Conservation (phyloP, 495 filamentous ascomycete genomes). For the Tetracladium setigerum region DNA sequence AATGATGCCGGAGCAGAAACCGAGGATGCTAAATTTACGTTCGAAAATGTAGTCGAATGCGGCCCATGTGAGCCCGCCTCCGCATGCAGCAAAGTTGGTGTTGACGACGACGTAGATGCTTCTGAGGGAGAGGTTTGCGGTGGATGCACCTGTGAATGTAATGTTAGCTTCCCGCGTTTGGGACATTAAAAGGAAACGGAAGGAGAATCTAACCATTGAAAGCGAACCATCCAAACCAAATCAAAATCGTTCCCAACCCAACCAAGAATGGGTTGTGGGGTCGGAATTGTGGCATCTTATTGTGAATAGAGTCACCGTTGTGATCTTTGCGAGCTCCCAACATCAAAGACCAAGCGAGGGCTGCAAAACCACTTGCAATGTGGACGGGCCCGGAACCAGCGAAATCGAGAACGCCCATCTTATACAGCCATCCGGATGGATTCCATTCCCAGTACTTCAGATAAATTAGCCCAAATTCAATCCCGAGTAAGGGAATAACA, state of each 20-base stretch:
- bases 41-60: conserved; percentile 35
- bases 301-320: conserved; percentile 37
- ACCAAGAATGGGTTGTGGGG: conserved; percentile 68
- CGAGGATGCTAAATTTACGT: conserved; percentile 39
- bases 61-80: conserved; percentile 40
- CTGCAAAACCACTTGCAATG: conserved; percentile 70
- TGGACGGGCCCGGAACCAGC: conserved; percentile 81
- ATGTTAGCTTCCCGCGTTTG: conserved; percentile 80
- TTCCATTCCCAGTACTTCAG: conserved; percentile 87
- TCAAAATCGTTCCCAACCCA: conserved; percentile 68
- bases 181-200: conserved; percentile 58
- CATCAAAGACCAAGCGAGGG: conserved; percentile 79
- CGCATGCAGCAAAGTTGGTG: conserved; percentile 43
- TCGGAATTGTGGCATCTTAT: conserved; percentile 65
- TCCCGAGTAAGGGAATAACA: conserved; percentile 83
- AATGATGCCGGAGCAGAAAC: conserved; percentile 43
- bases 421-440: conserved; percentile 61
- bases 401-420: conserved; percentile 70
- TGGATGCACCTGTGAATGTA: background rate
- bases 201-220: conserved; percentile 81
- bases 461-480: conserved; percentile 72
- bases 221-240: conserved; percentile 96
- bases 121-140: background rate
- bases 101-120: conserved; percentile 40
- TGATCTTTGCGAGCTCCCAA: conserved; percentile 76